phyloP scores from a whole-genome alignment of 2,329 filamentous ascomycete genomes.

The Colletotrichum cuscutae region DNA sequence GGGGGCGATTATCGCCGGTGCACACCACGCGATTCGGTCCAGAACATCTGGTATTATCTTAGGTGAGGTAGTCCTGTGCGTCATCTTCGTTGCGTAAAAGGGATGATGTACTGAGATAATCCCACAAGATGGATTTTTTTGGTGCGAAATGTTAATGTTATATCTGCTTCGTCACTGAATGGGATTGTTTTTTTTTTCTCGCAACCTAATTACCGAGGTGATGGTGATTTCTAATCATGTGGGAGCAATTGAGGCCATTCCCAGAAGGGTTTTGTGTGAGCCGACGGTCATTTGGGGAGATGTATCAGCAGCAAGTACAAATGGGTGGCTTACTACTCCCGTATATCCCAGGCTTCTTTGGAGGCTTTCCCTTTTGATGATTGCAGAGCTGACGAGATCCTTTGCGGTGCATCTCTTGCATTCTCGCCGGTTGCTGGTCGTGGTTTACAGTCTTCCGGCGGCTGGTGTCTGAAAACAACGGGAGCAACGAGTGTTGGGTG shows the following conservation, averaged over 20 bases:
- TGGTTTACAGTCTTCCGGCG: not conserved
- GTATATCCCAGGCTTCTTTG: not conserved
- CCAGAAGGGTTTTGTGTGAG: not conserved
- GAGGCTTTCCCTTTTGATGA: not conserved
- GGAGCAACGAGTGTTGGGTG: slow-evolving; percentile 1
- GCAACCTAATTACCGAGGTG: not conserved
- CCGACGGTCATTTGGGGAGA: not conserved
- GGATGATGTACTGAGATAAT: no score
- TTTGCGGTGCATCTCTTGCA: not conserved
- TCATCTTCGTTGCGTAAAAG: no score
- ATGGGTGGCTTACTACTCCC: not conserved
- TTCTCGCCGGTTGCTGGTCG: not conserved
- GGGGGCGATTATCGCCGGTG: no score
- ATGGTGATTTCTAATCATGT: not conserved
- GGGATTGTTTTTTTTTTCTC: not conserved
- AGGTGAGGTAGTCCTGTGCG: no score
- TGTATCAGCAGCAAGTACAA: not conserved
- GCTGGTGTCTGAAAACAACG: not conserved
- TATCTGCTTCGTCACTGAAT: no score
- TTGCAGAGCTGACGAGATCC: not conserved
- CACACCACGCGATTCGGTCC: not conserved
- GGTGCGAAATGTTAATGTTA: no score
- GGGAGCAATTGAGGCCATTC: slow-evolving; percentile 27
- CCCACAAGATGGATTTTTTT: no score
- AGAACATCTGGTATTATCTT: no score